A percentile compares a stretch with the other conserved stretches of the same genome.
These are phyloP conservation scores for Nelumbo lutea DNA, from an alignment of 164 flowering plant species.

Conservation along the genomic window DNA sequence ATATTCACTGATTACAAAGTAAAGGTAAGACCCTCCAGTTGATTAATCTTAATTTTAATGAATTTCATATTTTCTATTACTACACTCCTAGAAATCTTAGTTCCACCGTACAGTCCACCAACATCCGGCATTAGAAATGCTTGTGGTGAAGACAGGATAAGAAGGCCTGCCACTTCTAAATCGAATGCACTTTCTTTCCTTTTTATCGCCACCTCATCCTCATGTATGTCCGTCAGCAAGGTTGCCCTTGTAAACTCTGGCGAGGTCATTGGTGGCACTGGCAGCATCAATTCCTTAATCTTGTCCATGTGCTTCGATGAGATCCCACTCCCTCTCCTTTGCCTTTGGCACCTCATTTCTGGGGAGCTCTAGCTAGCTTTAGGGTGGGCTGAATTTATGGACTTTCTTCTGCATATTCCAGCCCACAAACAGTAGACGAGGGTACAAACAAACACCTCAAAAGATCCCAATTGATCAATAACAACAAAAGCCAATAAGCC, in stretches of 20 bases:
- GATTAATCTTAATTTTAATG: too few species aligned
- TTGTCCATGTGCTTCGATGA: conserved; percentile 71
- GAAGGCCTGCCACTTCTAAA: conserved; percentile 64
- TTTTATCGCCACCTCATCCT: conserved; percentile 77
- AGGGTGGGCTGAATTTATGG: conserved; percentile 93
- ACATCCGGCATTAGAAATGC: conserved; percentile 30
- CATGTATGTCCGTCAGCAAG: conserved; percentile 45
- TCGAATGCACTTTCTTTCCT: conserved; percentile 90
- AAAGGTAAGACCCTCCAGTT: too few species aligned
- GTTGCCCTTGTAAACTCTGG: conserved; percentile 61
- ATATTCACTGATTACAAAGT: too few species aligned
- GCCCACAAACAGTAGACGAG: conserved; percentile 66
- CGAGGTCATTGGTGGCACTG: conserved; percentile 55
- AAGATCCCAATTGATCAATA: conserved; percentile 64
- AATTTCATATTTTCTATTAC: too few species aligned
- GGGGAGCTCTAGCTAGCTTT: conserved; percentile 64
- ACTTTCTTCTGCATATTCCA: conserved; percentile 73
- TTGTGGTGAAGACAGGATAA: conserved; percentile 90
- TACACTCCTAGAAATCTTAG: too few species aligned
- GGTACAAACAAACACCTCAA: conserved; percentile 42
- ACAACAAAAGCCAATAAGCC: conserved; percentile 68
- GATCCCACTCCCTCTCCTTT: conserved; percentile 52
- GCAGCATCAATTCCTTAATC: conserved; percentile 89
- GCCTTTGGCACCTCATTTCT: conserved; percentile 67
- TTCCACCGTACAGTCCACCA: too few species aligned